A percentile compares a stretch with the other conserved stretches of the same genome.
phyloP scores from a whole-genome alignment of 2,329 filamentous ascomycete genomes.

The Cryphonectria radicalis region DNA sequence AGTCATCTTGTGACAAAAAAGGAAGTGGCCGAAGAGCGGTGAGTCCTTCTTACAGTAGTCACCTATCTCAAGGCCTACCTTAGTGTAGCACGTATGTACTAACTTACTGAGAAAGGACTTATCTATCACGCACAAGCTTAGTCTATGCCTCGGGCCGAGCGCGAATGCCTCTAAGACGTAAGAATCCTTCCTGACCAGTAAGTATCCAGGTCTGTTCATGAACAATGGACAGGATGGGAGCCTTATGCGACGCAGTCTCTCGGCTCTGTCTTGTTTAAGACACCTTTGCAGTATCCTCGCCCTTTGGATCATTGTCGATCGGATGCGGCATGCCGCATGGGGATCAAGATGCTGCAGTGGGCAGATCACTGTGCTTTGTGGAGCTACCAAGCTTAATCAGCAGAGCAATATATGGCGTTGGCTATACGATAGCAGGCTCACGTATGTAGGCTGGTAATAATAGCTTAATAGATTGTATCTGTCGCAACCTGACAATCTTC shows the following conservation, averaged over 20 bases:
- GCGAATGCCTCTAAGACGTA: neutral
- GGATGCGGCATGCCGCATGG: neutral
- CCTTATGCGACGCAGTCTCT: neutral
- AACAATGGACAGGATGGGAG: neutral
- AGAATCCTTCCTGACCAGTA: neutral
- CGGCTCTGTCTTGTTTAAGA: neutral
- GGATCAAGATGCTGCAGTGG: neutral
- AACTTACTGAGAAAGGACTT: neutral
- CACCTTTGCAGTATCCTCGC: too few relatives aligned
- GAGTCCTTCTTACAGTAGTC: neutral
- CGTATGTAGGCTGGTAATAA: neutral
- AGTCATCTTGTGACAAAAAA: neutral
- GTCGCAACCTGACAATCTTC: neutral
- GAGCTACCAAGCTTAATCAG: neutral
- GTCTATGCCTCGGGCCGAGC: neutral
- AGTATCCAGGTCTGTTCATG: neutral
- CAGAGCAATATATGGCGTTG: neutral
- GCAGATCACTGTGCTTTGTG: neutral
- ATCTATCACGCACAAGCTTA: neutral
- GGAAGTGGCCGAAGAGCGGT: conserved; percentile 1
- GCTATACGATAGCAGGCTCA: neutral
- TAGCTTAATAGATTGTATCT: neutral
- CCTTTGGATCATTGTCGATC: too few relatives aligned
- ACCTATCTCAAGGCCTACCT: neutral
- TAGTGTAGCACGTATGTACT: neutral